Conservation (phyloP, 257 asterid species). For the Solanum bulbocastanum region DNA sequence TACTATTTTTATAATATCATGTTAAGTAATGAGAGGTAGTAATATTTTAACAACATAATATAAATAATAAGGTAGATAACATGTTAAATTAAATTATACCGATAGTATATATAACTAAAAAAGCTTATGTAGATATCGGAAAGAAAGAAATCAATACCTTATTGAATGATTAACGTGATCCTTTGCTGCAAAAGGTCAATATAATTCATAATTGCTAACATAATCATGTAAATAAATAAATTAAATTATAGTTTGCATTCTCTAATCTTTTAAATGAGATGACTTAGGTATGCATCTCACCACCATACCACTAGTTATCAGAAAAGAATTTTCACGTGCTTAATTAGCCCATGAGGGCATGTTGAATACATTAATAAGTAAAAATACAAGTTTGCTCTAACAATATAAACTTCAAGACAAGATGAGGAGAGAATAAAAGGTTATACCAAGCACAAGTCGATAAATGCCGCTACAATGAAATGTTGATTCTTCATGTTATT, state of each 20-base stretch:
- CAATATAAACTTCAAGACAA: background rate
- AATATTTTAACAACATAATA: too few species aligned
- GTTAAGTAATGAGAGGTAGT: background rate
- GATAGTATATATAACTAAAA: background rate
- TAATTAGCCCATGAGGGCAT: background rate
- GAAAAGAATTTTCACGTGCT: background rate
- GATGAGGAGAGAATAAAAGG: background rate
- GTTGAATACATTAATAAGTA: background rate
- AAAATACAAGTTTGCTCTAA: background rate
- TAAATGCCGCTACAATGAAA: conserved; percentile 2
- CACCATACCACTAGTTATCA: too few species aligned
- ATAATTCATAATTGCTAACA: background rate
- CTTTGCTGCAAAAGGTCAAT: background rate
- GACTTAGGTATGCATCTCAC: background rate
- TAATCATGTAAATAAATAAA: background rate
- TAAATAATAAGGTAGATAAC: too few species aligned
- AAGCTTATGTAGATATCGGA: background rate
- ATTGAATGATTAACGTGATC: background rate
- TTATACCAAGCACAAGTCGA: conserved; percentile 1
- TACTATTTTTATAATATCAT: background rate
- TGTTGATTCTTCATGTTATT: background rate
- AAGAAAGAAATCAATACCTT: background rate
- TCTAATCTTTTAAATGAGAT: background rate
- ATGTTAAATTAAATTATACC: background rate
- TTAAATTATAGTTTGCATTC: background rate